Percentiles rank a stretch among this genome's conserved stretches.
These are phyloP conservation scores for Wickerhamiella spandovensis DNA, from an alignment of 805 yeast species.

Conservation along the genomic window DNA sequence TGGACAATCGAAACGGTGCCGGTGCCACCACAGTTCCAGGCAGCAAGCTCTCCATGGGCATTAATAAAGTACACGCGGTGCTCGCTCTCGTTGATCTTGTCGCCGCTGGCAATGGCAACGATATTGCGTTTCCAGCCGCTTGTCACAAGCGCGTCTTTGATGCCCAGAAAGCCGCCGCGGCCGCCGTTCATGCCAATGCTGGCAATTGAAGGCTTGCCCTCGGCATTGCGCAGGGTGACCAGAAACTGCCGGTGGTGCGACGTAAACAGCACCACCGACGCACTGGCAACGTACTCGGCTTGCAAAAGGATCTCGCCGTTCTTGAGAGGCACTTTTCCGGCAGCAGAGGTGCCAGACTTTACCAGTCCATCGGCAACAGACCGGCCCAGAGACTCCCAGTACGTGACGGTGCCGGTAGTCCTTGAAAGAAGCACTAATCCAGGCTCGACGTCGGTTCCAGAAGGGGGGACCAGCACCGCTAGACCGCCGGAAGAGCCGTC, in stretches of 20 bases:
- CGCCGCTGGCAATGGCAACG: constrained; percentile 44
- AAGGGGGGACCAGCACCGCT: constrained; percentile 46
- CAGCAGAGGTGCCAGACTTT: constrained; percentile 24
- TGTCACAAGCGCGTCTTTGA: constrained; percentile 18
- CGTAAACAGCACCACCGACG: constrained; percentile 62
- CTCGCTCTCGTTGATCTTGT: constrained; percentile 35
- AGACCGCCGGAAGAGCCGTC: constrained; percentile 13
- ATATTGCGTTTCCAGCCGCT: constrained; percentile 30
- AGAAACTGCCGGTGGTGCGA: constrained; percentile 52
- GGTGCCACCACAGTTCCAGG: constrained; percentile 37
- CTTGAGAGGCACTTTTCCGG: constrained; percentile 30
- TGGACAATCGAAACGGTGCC: constrained; percentile 30
- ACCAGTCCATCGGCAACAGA: constrained; percentile 54
- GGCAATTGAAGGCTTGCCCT: constrained; percentile 41
- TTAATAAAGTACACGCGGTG: constrained; percentile 31
- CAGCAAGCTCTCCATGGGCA: constrained; percentile 32
- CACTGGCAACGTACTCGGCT: constrained; percentile 53
- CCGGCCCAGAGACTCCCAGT: constrained; percentile 61
- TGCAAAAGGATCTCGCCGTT: constrained; percentile 43
- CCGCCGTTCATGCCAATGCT: constrained; percentile 19
- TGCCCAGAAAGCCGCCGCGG: constrained; percentile 19
- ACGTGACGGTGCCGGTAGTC: constrained; percentile 43
- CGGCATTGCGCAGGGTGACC: constrained; percentile 49
- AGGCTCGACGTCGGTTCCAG: constrained; percentile 41
- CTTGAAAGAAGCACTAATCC: constrained; percentile 60